Evolutionary conservation across 345 rosid species (phyloP), one percentile per base, ranked within the genome.

Genomic region (Isatis tinctoria): DNA sequence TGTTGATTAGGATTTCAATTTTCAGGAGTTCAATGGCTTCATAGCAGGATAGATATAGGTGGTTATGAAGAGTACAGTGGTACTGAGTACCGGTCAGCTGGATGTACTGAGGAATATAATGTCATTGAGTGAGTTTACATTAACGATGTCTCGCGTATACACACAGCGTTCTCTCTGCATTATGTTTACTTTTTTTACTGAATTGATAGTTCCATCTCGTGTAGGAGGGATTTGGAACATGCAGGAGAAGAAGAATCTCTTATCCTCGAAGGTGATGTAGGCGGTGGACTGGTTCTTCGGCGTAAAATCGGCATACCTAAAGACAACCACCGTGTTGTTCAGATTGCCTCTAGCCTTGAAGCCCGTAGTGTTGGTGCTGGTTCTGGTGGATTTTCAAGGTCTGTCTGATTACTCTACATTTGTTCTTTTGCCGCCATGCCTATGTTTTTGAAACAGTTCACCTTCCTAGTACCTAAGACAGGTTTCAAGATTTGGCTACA

Each of bases 351-450:
- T 71, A 77, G 81, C 78, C 80, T 94, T 76, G 59, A 86, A 76
- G 95, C 91, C 51, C 85, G 72, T 49, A 88, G 80, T 6, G 90
- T 94, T 63, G 98, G 93, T 78, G 93, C 98, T 76, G 95, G 98
- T 44, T 93, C 97, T 54, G 94, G 97, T 33, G 98, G 94, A 79
- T 91, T 73, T 83, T 91, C 97, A 80, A 94, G 97, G 98, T 91
- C 49, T 76, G 78, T 33, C 44, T 40, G 18, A 63, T 27, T 57
- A 24, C 47, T 33, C 65, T 22, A 5, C n/a, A n/a, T n/a, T n/a
- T n/a, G n/a, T n/a, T n/a, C n/a, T 32, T 8, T 32, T 11, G 9
- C 54, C 24, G 59, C 17, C 30, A 45, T 32, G 61, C 53, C 32
- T 76, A 13, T 41, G 12, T 30, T 44, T 33, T 59, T 36, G 43